Percentiles rank a stretch among this genome's conserved stretches.
phyloP scores from a whole-genome alignment of 257 asterid genomes.

The Vinca minor region DNA sequence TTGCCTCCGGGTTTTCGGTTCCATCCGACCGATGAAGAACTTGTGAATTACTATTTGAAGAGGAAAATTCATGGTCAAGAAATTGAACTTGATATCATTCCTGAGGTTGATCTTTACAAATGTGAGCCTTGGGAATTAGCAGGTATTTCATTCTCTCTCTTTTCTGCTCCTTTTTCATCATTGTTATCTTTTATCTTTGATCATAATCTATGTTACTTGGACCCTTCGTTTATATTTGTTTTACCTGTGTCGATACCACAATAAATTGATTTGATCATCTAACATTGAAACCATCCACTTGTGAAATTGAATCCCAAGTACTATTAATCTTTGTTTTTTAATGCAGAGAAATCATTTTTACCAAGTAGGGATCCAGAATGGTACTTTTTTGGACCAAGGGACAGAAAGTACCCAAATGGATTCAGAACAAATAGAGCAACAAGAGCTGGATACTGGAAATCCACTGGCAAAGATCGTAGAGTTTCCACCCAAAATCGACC shows the following conservation, averaged over 20 bases:
- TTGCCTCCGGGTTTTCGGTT: slow-evolving; percentile 95
- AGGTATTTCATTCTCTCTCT: slow-evolving; percentile 30
- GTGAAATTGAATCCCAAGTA: not conserved
- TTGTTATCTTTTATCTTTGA: not conserved
- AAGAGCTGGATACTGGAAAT: no score
- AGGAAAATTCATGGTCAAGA: slow-evolving; percentile 81
- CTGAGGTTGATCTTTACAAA: no score
- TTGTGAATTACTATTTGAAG: slow-evolving; percentile 83
- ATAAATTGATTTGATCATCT: not conserved
- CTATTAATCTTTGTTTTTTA: not conserved
- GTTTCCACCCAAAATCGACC: slow-evolving; percentile 64
- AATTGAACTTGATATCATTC: no score
- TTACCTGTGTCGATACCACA: no score
- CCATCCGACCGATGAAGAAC: slow-evolving; percentile 90
- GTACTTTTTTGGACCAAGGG: no score
- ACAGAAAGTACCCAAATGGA: no score
- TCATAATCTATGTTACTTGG: no score
- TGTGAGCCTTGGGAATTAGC: slow-evolving; percentile 96
- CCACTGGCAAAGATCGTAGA: slow-evolving; percentile 78
- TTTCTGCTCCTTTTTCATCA: not conserved
- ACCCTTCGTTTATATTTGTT: no score
- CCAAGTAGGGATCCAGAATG: no score
- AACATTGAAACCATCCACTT: not conserved
- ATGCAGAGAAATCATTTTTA: slow-evolving; percentile 92
- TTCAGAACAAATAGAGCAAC: no score